Percentiles rank a stretch among this genome's conserved stretches.
Conservation (phyloP, 371 early-diverging fungal species). For the Apophysomyces sp. region DNA sequence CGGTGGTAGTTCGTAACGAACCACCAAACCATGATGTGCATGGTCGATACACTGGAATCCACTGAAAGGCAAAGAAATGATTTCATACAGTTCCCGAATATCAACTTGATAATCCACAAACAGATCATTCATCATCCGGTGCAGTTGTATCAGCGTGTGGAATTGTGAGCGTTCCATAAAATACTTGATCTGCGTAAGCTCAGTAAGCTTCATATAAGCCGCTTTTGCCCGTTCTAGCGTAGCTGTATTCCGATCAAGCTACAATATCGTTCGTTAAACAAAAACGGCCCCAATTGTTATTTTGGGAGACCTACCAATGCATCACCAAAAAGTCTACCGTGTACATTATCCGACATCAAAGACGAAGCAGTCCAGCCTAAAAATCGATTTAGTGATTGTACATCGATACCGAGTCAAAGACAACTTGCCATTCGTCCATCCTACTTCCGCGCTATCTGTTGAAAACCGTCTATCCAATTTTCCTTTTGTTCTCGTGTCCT, state of each 20-base stretch:
- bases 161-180: slow-evolving; percentile 6
- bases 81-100: slow-evolving; percentile 24
- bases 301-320: slow-evolving; percentile 12
- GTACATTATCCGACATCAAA: slow-evolving; percentile 18
- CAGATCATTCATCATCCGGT: slow-evolving; percentile 27
- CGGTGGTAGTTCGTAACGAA: slow-evolving; percentile 8
- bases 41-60: slow-evolving; percentile 25
- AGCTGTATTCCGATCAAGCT: slow-evolving; percentile 22
- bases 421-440: slow-evolving; percentile 15
- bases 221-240: slow-evolving; percentile 23
- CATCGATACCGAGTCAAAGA: neutral
- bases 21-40: slow-evolving; percentile 21
- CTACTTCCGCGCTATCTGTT: slow-evolving; percentile 8
- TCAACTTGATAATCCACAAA: slow-evolving; percentile 20
- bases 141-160: slow-evolving; percentile 26
- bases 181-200: slow-evolving; percentile 9
- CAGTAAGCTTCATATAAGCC: slow-evolving; percentile 23
- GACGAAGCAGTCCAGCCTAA: slow-evolving; percentile 29
- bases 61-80: slow-evolving; percentile 4
- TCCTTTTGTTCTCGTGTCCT: slow-evolving; percentile 4
- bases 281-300: neutral
- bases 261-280: neutral
- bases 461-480: slow-evolving; percentile 12
- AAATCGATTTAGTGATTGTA: neutral
- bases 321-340: slow-evolving; percentile 25